These are phyloP conservation scores for Aleurites moluccanus DNA, from an alignment of 441 rosid genomes.

Conservation along the genomic window DNA sequence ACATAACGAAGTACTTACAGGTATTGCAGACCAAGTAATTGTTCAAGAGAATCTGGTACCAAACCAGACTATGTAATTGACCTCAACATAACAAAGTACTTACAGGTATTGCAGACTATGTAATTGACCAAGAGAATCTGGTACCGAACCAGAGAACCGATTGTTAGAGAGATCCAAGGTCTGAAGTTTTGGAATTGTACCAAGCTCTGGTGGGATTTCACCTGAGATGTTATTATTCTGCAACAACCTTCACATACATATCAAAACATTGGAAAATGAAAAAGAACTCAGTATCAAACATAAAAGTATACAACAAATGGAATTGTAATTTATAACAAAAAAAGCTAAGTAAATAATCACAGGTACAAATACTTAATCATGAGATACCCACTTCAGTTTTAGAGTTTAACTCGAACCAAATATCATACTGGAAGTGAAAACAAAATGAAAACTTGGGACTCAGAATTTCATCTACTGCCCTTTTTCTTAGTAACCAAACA, in stretches of 20 bases:
- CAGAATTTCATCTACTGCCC: not conserved
- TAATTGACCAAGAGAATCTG: constrained; percentile 53
- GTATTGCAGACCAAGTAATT: constrained; percentile 57
- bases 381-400: not conserved
- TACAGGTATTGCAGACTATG: constrained; percentile 67
- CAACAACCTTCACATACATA: constrained; percentile 54
- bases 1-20: constrained; percentile 47
- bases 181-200: constrained; percentile 60
- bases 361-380: not conserved
- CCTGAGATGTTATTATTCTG: constrained; percentile 90
- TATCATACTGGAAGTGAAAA: not conserved
- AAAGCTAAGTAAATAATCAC: not conserved
- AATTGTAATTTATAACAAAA: not conserved
- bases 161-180: constrained; percentile 87
- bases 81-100: constrained; percentile 31
- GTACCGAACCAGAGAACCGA: constrained; percentile 60
- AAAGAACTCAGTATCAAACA: constrained; percentile 1
- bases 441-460: not conserved
- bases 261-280: constrained; percentile 16
- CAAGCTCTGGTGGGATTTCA: constrained; percentile 65
- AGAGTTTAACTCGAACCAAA: not conserved
- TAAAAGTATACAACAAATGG: not conserved
- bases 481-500: constrained; percentile 11
- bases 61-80: too few relatives aligned
- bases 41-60: constrained; percentile 56